These are phyloP conservation scores for Shiraia sp. DNA, from an alignment of 2,329 filamentous ascomycete species.

Conservation along the genomic window DNA sequence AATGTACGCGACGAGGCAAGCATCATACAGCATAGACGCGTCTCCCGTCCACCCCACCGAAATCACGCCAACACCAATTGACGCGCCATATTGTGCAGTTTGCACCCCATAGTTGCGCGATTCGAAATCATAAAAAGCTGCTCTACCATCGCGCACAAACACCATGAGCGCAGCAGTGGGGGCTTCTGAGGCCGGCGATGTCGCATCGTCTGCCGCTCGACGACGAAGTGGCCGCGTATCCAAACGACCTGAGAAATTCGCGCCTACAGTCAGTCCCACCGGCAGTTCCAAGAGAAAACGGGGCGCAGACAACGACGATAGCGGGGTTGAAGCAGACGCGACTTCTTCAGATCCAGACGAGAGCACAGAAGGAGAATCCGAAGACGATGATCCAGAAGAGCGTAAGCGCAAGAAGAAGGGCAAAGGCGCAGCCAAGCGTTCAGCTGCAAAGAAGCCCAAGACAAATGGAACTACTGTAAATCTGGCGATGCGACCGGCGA, in stretches of 20 bases:
- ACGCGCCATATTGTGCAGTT: constrained; percentile 13
- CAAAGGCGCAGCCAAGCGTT: constrained; percentile 39
- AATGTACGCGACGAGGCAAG: not conserved
- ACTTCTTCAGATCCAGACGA: constrained; percentile 34
- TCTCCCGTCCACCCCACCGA: constrained; percentile 24
- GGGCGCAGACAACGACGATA: constrained; percentile 28
- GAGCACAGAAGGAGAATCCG: constrained; percentile 44
- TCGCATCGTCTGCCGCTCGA: constrained; percentile 35
- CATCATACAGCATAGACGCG: constrained; percentile 10
- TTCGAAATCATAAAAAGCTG: not conserved
- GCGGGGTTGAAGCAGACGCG: constrained; percentile 33
- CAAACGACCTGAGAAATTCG: constrained; percentile 41
- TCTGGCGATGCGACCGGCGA: constrained; percentile 59
- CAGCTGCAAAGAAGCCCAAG: constrained; percentile 58
- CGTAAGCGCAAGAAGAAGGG: constrained; percentile 38
- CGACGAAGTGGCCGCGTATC: constrained; percentile 48
- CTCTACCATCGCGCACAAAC: constrained; percentile 20
- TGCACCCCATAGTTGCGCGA: constrained; percentile 5
- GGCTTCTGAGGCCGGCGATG: constrained; percentile 27
- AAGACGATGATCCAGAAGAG: constrained; percentile 46
- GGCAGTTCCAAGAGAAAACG: constrained; percentile 44
- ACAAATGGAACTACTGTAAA: constrained; percentile 55
- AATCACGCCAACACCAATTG: constrained; percentile 23
- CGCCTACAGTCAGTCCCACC: constrained; percentile 32
- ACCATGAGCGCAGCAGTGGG: constrained; percentile 38